phyloP scores from a whole-genome alignment of 805 yeast species.

The Wickerhamomyces queroliae region DNA sequence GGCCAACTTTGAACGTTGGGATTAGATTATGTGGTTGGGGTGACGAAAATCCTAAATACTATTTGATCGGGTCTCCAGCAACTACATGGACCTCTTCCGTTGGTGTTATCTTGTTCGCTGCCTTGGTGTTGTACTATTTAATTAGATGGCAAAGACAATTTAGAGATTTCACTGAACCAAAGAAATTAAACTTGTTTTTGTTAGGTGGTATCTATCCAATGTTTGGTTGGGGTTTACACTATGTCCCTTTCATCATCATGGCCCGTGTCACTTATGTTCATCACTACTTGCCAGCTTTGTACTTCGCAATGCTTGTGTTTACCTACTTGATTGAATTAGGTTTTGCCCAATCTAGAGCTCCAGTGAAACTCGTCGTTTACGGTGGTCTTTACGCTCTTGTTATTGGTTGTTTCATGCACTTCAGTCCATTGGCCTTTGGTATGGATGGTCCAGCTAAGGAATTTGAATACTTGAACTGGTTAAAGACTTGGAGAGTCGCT shows the following conservation, averaged over 20 bases:
- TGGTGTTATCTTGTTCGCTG: constrained; percentile 49
- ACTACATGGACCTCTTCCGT: constrained; percentile 71
- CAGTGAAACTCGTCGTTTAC: constrained; percentile 30
- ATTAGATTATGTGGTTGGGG: constrained; percentile 75
- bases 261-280: constrained; percentile 84
- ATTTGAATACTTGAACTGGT: constrained; percentile 42
- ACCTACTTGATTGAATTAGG: constrained; percentile 45
- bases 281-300: constrained; percentile 79
- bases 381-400: constrained; percentile 34
- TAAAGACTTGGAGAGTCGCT: constrained; percentile 40
- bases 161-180: constrained; percentile 46
- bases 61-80: constrained; percentile 70
- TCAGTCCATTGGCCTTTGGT: constrained; percentile 61
- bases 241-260: constrained; percentile 71
- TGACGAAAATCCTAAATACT: constrained; percentile 52
- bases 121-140: constrained; percentile 26
- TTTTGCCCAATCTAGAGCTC: constrained; percentile 17
- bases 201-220: constrained; percentile 77
- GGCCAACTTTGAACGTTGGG: constrained; percentile 79
- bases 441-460: constrained; percentile 43
- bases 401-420: constrained; percentile 51
- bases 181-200: constrained; percentile 44
- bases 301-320: constrained; percentile 60
- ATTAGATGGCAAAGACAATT: constrained; percentile 80
- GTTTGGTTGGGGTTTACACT: constrained; percentile 79